Percentiles rank a stretch among this genome's conserved stretches.
phyloP scores from a whole-genome alignment of 768 basidiomycete species.

The Lactarius trivialis region DNA sequence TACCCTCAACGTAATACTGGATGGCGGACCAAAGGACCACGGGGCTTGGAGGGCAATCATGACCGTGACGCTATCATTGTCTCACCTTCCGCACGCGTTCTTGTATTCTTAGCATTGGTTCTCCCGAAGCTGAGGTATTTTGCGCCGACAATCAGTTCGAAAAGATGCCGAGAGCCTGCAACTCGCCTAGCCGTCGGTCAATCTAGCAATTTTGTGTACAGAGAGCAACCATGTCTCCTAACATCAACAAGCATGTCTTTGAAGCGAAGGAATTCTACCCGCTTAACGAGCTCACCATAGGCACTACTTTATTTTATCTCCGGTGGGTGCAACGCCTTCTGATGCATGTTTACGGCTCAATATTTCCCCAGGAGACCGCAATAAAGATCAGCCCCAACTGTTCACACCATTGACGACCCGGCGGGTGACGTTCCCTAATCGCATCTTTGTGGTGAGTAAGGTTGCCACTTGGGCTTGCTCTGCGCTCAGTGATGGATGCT shows the following conservation, averaged over 20 bases:
- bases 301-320: slow-evolving; percentile 32
- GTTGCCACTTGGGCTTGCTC: not conserved
- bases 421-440: slow-evolving; percentile 62
- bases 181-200: not conserved
- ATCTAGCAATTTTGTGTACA: not conserved
- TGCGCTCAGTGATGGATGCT: not conserved
- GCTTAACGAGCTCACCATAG: slow-evolving; percentile 52
- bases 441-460: slow-evolving; percentile 57
- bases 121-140: too few relatives aligned
- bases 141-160: not conserved
- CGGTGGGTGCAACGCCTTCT: slow-evolving; percentile 24
- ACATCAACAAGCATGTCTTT: slow-evolving; percentile 43
- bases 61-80: too few relatives aligned
- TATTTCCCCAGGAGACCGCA: slow-evolving; percentile 34
- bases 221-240: not conserved
- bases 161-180: not conserved
- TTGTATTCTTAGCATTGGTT: too few relatives aligned
- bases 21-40: too few relatives aligned
- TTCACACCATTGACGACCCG: slow-evolving; percentile 62
- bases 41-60: too few relatives aligned
- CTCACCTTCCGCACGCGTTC: too few relatives aligned
- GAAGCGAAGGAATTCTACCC: slow-evolving; percentile 51
- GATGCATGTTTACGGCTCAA: not conserved
- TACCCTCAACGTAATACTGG: too few relatives aligned
- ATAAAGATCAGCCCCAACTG: slow-evolving; percentile 45